A percentile compares a stretch with the other conserved stretches of the same genome.
phyloP scores from a whole-genome alignment of 805 yeast genomes.

The Yarrowia deformans region DNA sequence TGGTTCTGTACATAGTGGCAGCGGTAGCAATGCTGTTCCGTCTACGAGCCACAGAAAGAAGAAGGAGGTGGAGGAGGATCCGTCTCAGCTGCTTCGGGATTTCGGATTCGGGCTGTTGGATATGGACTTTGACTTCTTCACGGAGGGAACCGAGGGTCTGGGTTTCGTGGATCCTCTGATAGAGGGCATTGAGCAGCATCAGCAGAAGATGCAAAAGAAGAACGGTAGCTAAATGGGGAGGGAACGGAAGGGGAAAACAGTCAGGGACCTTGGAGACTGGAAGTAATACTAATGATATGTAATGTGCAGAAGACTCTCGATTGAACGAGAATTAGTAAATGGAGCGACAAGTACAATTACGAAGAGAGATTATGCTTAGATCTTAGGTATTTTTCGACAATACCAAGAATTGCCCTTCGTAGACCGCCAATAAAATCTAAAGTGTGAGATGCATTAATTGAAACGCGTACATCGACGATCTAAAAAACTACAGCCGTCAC shows the following conservation, averaged over 20 bases:
- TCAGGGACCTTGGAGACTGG: constrained; percentile 16
- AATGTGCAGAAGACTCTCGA: too few species aligned
- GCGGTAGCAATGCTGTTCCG: not conserved
- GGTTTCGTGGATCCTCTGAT: constrained; percentile 47
- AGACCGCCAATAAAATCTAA: too few species aligned
- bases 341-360: too few species aligned
- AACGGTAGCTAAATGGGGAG: constrained; percentile 1
- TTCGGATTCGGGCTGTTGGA: constrained; percentile 41
- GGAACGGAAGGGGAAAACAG: constrained; percentile 9
- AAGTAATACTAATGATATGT: constrained; percentile 1
- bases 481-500: too few species aligned
- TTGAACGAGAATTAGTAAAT: too few species aligned
- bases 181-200: constrained; percentile 47
- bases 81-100: constrained; percentile 25
- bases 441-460: too few species aligned
- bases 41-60: constrained; percentile 5
- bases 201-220: constrained; percentile 40
- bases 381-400: too few species aligned
- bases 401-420: too few species aligned
- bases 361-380: too few species aligned
- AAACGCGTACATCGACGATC: too few species aligned
- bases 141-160: constrained; percentile 48
- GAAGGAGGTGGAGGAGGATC: constrained; percentile 30
- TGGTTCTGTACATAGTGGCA: not conserved
- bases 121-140: constrained; percentile 46